A percentile compares a stretch with the other conserved stretches of the same genome.
Conservation (phyloP, 331 rosid species). For the Telfairia occidentalis region DNA sequence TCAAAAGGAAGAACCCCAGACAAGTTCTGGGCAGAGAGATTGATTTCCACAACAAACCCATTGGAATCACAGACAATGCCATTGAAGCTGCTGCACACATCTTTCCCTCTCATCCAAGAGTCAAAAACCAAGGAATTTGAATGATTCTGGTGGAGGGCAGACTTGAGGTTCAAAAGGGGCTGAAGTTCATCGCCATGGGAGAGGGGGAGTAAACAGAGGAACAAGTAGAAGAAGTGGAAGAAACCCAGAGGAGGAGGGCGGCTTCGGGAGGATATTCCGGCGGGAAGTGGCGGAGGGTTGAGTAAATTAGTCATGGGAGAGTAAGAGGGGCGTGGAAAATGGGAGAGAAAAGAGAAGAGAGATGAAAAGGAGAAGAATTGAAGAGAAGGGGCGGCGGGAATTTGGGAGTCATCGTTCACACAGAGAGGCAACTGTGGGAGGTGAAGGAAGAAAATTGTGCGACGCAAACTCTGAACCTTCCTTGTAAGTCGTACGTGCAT, state of each 20-base stretch:
- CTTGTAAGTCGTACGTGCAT: too few relatives aligned
- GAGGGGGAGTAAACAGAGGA: conserved; percentile 9
- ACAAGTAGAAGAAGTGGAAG: not conserved
- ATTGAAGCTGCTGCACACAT: conserved; percentile 43
- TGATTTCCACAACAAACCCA: conserved; percentile 48
- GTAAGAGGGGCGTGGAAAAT: not conserved
- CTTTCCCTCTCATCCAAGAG: conserved; percentile 37
- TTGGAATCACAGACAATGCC: conserved; percentile 54
- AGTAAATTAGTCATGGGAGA: not conserved
- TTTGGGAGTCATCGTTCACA: not conserved
- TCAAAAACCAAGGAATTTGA: conserved; percentile 28
- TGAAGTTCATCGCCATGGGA: conserved; percentile 38
- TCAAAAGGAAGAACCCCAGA: conserved; percentile 51
- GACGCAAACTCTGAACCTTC: not conserved
- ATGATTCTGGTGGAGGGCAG: conserved; percentile 34
- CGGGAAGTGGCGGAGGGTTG: not conserved
- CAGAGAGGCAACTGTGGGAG: not conserved
- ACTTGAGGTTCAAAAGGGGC: conserved; percentile 34
- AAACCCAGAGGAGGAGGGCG: not conserved
- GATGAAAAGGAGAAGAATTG: not conserved
- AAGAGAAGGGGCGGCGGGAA: conserved; percentile 5
- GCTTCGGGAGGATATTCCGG: not conserved
- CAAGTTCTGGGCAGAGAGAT: conserved; percentile 28
- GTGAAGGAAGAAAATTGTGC: not conserved
- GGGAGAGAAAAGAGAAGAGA: not conserved